Conservation (phyloP, 257 asterid genomes). For the Euphrasia confusa region DNA sequence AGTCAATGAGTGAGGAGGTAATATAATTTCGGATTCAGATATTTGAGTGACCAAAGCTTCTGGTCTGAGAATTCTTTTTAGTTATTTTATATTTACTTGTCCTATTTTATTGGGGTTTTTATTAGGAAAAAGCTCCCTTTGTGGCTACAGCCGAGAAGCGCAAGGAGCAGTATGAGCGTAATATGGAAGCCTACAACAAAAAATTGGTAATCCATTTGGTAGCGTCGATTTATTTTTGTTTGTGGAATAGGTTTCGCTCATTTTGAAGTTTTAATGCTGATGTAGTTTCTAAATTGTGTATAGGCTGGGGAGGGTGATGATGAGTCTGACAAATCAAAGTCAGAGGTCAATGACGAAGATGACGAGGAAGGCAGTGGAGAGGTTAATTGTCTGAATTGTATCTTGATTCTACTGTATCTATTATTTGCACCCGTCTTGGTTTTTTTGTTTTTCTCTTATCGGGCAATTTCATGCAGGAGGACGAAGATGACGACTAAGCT, state of each 20-base stretch:
- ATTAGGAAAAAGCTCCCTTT: constrained; percentile 60
- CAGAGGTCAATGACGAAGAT: constrained; percentile 52
- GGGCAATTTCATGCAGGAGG: constrained; percentile 37
- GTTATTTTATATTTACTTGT: not conserved
- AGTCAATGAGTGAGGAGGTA: constrained; percentile 63
- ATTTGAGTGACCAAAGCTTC: not conserved
- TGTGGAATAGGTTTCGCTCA: not conserved
- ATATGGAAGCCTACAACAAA: constrained; percentile 59
- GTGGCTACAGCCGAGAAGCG: constrained; percentile 45
- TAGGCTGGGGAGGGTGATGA: constrained; percentile 64
- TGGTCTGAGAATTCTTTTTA: not conserved
- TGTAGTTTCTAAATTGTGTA: not conserved
- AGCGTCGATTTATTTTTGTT: not conserved
- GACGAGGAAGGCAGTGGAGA: constrained; percentile 61
- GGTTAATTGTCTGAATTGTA: constrained; percentile 30
- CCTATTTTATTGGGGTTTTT: not conserved
- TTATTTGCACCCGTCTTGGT: not conserved
- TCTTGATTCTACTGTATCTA: not conserved
- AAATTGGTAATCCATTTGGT: constrained; percentile 41
- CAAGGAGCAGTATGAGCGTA: constrained; percentile 49
- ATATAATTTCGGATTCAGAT: constrained; percentile 5
- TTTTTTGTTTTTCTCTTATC: not conserved
- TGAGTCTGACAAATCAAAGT: constrained; percentile 75
- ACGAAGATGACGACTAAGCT: constrained; percentile 43
- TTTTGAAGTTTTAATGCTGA: not conserved